These are phyloP conservation scores for Coix lacrymajobi DNA, from an alignment of 176 grass and related monocot genomes.

Conservation along the genomic window DNA sequence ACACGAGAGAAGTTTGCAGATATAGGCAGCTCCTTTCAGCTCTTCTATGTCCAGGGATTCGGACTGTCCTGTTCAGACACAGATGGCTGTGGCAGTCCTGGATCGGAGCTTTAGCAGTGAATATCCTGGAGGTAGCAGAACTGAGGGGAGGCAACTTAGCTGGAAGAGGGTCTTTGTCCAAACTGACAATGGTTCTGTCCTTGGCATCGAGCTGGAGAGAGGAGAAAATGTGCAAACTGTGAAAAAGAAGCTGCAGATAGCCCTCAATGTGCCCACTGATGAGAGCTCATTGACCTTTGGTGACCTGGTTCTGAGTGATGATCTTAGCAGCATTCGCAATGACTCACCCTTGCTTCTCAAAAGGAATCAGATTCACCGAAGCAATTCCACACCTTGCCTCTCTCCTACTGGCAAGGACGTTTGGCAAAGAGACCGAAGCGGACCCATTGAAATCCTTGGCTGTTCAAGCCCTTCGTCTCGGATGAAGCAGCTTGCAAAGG, in stretches of 20 bases:
- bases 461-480: constrained; percentile 57
- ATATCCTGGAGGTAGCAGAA: constrained; percentile 44
- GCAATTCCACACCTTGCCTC: constrained; percentile 87
- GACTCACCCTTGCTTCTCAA: constrained; percentile 81
- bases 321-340: constrained; percentile 81
- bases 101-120: constrained; percentile 61
- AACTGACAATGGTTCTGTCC: constrained; percentile 83
- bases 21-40: constrained; percentile 23
- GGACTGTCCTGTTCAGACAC: constrained; percentile 91
- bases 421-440: constrained; percentile 55
- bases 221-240: constrained; percentile 88
- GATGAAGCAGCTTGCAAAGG: constrained; percentile 81
- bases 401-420: constrained; percentile 67
- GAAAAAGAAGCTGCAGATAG: constrained; percentile 89
- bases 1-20: constrained; percentile 36
- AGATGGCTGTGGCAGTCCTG: constrained; percentile 81
- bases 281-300: constrained; percentile 86
- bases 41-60: constrained; percentile 69
- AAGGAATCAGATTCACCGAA: constrained; percentile 73
- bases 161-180: constrained; percentile 97
- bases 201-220: constrained; percentile 77
- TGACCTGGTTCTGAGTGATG: constrained; percentile 78
- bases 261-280: constrained; percentile 73
- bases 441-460: constrained; percentile 75
- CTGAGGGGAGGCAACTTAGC: constrained; percentile 52